phyloP scores from a whole-genome alignment of 1,284 basidiomycete species.

The Xerocomus minutiporus region DNA sequence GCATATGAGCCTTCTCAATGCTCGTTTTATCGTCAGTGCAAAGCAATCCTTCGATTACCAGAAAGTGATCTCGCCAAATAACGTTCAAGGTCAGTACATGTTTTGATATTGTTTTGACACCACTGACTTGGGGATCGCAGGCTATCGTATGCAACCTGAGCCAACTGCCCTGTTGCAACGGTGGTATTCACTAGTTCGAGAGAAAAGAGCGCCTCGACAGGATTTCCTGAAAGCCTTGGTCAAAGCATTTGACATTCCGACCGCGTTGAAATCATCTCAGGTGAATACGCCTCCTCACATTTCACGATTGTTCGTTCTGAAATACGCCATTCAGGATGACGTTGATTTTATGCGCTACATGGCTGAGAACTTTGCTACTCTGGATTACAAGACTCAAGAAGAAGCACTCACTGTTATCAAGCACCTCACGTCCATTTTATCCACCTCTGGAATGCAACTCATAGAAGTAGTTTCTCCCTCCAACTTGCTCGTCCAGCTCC shows the following conservation, averaged over 20 bases:
- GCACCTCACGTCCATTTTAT: constrained; percentile 75
- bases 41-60: constrained; percentile 83
- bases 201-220: constrained; percentile 79
- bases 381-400: constrained; percentile 94
- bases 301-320: neutral
- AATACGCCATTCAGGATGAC: constrained; percentile 54
- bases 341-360: constrained; percentile 85
- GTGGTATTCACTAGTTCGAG: constrained; percentile 89
- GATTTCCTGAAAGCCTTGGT: constrained; percentile 85
- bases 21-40: constrained; percentile 78
- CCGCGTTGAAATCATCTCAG: constrained; percentile 42
- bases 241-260: constrained; percentile 71
- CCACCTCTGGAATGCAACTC: constrained; percentile 81
- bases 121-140: constrained; percentile 33
- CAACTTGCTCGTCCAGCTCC: constrained; percentile 61
- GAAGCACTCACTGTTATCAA: constrained; percentile 86
- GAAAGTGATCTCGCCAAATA: constrained; percentile 46
- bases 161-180: constrained; percentile 74
- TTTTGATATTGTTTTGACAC: neutral
- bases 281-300: constrained; percentile 26
- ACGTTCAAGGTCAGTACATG: constrained; percentile 43
- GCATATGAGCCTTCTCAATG: constrained; percentile 85
- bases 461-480: constrained; percentile 64
- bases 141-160: constrained; percentile 56
- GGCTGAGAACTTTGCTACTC: constrained; percentile 86